phyloP scores from a whole-genome alignment of 306 rosid genomes.

The Malus sylvestris region DNA sequence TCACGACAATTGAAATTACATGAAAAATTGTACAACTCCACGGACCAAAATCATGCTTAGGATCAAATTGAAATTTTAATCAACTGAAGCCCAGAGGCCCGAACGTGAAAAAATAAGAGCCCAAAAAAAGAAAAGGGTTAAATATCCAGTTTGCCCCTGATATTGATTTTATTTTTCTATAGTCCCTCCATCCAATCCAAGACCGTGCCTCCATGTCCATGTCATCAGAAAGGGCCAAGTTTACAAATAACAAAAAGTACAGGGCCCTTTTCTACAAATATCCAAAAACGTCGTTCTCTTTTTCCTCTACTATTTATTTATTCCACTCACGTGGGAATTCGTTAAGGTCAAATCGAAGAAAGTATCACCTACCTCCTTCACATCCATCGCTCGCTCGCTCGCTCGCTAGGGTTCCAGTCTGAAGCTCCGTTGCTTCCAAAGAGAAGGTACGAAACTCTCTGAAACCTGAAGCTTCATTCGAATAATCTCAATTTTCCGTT shows the following conservation, averaged over 20 bases:
- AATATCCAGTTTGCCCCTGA: too few species aligned
- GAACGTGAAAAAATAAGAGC: too few species aligned
- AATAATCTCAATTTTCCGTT: not conserved
- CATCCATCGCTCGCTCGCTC: not conserved
- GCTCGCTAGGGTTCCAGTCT: slow-evolving; percentile 35
- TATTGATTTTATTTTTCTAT: too few species aligned
- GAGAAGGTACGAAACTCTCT: slow-evolving; percentile 22
- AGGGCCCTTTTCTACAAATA: slow-evolving; percentile 8
- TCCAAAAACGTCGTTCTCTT: slow-evolving; percentile 1
- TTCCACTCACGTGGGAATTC: not conserved
- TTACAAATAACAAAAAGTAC: not conserved
- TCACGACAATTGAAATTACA: too few species aligned
- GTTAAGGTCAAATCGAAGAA: slow-evolving; percentile 23
- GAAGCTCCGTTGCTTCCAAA: not conserved
- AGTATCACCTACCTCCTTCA: slow-evolving; percentile 2
- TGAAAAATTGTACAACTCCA: too few species aligned
- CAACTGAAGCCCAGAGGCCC: not conserved
- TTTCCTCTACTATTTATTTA: not conserved
- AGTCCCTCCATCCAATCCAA: too few species aligned
- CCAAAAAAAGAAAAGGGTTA: too few species aligned
- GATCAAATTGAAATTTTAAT: too few species aligned
- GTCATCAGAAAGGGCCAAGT: not conserved
- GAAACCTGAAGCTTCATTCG: not conserved
- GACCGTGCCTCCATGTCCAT: too few species aligned
- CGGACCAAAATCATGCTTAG: too few species aligned